Percentiles rank a stretch among this genome's conserved stretches.
Evolutionary conservation across 2,329 filamentous ascomycete genomes (phyloP).

Genomic region (Calycina marina): DNA sequence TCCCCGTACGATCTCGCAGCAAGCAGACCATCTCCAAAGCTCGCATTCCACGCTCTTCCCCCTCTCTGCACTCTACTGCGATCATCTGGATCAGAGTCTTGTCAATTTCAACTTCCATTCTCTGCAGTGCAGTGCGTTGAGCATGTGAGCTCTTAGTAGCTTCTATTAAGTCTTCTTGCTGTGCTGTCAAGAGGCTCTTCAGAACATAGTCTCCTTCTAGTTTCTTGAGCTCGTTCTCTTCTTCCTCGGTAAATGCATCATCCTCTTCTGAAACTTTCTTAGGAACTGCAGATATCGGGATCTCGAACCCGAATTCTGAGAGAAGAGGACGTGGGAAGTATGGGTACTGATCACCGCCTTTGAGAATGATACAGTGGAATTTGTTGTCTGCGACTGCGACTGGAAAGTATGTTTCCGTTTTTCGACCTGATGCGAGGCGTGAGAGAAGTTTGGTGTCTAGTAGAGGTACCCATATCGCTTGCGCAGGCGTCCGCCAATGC

Average conservation of each 20-base stretch:
- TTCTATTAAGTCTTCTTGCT: conserved; percentile 61
- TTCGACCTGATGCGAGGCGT: conserved; percentile 70
- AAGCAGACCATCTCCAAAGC: conserved; percentile 80
- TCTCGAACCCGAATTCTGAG: conserved; percentile 82
- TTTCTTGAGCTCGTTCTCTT: conserved; percentile 36
- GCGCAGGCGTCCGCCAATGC: conserved; percentile 76
- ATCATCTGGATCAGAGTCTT: conserved; percentile 82
- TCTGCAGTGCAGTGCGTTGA: conserved; percentile 52
- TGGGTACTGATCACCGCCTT: conserved; percentile 82
- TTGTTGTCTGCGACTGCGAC: conserved; percentile 82
- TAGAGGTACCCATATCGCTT: conserved; percentile 82
- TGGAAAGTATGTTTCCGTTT: conserved; percentile 86
- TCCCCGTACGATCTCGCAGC: conserved; percentile 70
- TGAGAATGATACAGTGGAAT: conserved; percentile 98
- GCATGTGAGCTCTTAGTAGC: conserved; percentile 47
- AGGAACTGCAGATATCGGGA: conserved; percentile 54
- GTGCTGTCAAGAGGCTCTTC: conserved; percentile 52
- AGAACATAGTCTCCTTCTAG: conserved; percentile 77
- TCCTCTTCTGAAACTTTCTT: conserved; percentile 25
- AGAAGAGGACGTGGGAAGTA: conserved; percentile 85
- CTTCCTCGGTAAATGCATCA: conserved; percentile 24
- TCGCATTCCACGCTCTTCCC: conserved; percentile 88
- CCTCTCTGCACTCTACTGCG: conserved; percentile 78
- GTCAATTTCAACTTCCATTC: conserved; percentile 72
- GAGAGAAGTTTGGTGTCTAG: conserved; percentile 77